phyloP scores from a whole-genome alignment of 1,284 basidiomycete genomes.

The Papiliotrema fonsecae region DNA sequence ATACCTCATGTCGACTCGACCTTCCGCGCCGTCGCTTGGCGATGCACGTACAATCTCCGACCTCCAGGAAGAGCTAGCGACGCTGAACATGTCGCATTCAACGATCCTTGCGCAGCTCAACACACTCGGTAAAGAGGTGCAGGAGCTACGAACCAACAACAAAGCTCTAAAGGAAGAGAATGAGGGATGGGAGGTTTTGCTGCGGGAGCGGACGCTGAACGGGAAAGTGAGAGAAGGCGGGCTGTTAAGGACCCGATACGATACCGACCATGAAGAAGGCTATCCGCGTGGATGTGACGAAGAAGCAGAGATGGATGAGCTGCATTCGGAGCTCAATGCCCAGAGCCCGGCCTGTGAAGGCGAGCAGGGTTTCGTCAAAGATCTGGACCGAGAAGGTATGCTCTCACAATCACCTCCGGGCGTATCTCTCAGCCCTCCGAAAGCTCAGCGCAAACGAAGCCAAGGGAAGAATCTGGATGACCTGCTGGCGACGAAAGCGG shows the following conservation, averaged over 20 bases:
- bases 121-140: constrained; percentile 30
- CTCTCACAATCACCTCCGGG: constrained; percentile 4
- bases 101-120: constrained; percentile 37
- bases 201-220: constrained; percentile 79
- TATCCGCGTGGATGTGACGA: constrained; percentile 27
- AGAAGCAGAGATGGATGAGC: constrained; percentile 35
- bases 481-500: constrained; percentile 75
- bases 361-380: constrained; percentile 26
- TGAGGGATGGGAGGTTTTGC: constrained; percentile 86
- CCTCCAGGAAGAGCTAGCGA: constrained; percentile 37
- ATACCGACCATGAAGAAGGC: constrained; percentile 2
- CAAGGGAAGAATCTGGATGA: constrained; percentile 63
- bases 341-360: constrained; percentile 30
- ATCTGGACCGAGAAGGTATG: constrained; percentile 46
- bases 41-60: constrained; percentile 9
- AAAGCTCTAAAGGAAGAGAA: constrained; percentile 66
- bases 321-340: constrained; percentile 32
- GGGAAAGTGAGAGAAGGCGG: constrained; percentile 68
- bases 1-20: constrained; percentile 7
- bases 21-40: background rate
- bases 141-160: constrained; percentile 34
- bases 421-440: constrained; percentile 7
- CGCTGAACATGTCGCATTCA: constrained; percentile 31
- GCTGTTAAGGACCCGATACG: constrained; percentile 8
- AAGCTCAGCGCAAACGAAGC: background rate